A percentile compares a stretch with the other conserved stretches of the same genome.
Conservation (phyloP, 768 basidiomycete species). For the Fomitopsis pulvina region DNA sequence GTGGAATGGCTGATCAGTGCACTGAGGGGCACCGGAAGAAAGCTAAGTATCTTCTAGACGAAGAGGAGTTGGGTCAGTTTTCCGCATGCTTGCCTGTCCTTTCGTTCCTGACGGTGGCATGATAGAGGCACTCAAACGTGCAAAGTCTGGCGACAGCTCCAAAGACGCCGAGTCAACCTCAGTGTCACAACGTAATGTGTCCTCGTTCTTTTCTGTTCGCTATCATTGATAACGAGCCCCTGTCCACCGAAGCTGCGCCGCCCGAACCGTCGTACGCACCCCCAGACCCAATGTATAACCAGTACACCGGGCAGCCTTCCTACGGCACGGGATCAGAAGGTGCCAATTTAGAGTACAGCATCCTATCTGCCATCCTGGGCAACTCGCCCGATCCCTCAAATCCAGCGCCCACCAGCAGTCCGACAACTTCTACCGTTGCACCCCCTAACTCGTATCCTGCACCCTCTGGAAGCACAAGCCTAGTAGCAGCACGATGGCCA, state of each 20-base stretch:
- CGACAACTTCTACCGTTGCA: conserved; percentile 8
- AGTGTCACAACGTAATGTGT: conserved; percentile 15
- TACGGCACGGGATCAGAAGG: conserved; percentile 80
- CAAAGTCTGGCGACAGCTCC: conserved; percentile 21
- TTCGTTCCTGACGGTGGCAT: conserved; percentile 18
- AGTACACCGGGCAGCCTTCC: conserved; percentile 41
- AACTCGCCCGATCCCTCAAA: conserved; percentile 21
- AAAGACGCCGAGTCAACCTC: conserved; percentile 16
- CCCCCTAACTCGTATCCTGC: conserved; percentile 10
- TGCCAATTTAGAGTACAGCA: conserved; percentile 92
- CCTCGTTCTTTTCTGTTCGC: conserved; percentile 3
- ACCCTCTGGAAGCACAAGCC: conserved; percentile 9
- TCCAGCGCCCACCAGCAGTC: conserved; percentile 7
- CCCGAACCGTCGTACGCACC: conserved; percentile 34
- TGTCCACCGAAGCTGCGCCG: conserved; percentile 31
- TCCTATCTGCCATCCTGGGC: conserved; percentile 86
- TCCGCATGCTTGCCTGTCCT: conserved; percentile 5
- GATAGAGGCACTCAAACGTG: conserved; percentile 35
- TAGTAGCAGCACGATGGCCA: conserved; percentile 32
- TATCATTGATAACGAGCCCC: conserved; percentile 5
- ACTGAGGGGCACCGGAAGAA: conserved; percentile 96
- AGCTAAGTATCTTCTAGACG: conserved; percentile 94
- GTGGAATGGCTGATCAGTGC: conserved; percentile 82
- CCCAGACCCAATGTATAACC: conserved; percentile 49
- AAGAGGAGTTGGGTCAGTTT: conserved; percentile 79